Evolutionary conservation across 2,329 filamentous ascomycete genomes (phyloP), one percentile per base, ranked within the genome.

Genomic region (Xylariaceae sp.): DNA sequence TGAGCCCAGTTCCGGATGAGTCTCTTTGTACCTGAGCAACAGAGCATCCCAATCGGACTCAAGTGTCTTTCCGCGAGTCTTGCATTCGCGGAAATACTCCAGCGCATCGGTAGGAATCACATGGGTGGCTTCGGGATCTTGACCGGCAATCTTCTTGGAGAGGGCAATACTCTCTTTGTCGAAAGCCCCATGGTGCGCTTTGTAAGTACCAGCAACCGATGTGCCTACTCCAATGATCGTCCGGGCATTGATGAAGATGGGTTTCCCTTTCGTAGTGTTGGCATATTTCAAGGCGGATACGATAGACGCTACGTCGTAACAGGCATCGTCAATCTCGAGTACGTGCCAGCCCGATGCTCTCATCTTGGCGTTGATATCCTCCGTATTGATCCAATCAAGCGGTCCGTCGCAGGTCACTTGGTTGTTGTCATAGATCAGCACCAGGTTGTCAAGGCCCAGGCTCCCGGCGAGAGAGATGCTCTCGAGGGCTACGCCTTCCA

Each of bases 351-450:
- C 77, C 18, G 64, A 72, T 0, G 77, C 76, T 6, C 66, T 60
- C 76, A 81, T 80, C 62, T 81, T 81, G 3, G 67, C 64, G 49
- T 81, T 79, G 42, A 79, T 65, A 49, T 81, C 76, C 56, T 82
- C 78, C 5, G 51, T 53, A 41, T 51, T 51, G 9, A 42, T 43
- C 39, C 78, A 59, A 45, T 79, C 75, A 0, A 80, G 72, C 0
- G 71, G 71, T 1, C 78, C 78, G 47, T 81, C 78, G 48, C 77
- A 81, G 5, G 77, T 80, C 32, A 82, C 70, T 51, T 77, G 72
- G 59, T 82, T 81, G 59, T 82, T 81, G 57, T 82, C 78, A 52
- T 81, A 81, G 17, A 81, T 74, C 12, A 81, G 59, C 0, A 71
- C 73, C 14, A 82, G 61, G 59, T 81, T 81, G 57, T 78, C 72